Conservation (phyloP, 2,329 filamentous ascomycete species). For the Alternaria panax region DNA sequence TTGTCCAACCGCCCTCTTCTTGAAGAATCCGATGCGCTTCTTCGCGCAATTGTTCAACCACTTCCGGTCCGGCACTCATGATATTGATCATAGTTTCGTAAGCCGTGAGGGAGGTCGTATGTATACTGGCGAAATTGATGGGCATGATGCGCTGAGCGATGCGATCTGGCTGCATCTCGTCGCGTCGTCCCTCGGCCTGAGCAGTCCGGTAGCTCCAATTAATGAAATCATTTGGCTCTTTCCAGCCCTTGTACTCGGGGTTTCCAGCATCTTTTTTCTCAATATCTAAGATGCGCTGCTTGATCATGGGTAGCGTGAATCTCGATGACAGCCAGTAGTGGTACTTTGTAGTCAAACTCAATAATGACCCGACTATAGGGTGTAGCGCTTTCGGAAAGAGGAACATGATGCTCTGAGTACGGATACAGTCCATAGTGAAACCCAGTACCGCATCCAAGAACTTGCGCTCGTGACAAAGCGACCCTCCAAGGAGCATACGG, state of each 20-base stretch:
- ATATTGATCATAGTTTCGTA: conserved; percentile 49
- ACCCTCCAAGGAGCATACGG: conserved; percentile 55
- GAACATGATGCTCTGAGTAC: conserved; percentile 49
- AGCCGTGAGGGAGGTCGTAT: conserved; percentile 64
- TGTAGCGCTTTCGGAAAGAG: conserved; percentile 59
- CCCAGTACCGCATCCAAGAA: conserved; percentile 58
- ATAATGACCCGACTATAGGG: conserved; percentile 58
- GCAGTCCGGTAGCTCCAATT: conserved; percentile 66
- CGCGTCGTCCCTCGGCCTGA: conserved; percentile 50
- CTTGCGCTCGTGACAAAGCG: conserved; percentile 55
- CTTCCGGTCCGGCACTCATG: conserved; percentile 23
- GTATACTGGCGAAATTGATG: conserved; percentile 66
- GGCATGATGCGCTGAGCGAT: conserved; percentile 63
- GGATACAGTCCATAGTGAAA: conserved; percentile 60
- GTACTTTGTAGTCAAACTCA: conserved; percentile 57
- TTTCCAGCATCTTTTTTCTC: conserved; percentile 53
- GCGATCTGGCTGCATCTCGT: conserved; percentile 57
- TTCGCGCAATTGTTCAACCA: conserved; percentile 49
- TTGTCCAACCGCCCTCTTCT: conserved; percentile 57
- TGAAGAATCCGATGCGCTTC: conserved; percentile 51
- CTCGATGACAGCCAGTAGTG: conserved; percentile 57
- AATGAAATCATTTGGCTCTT: conserved; percentile 63
- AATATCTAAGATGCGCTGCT: conserved; percentile 59
- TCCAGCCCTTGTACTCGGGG: conserved; percentile 51
- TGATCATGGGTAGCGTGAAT: conserved; percentile 58